Evolutionary conservation across 805 yeast species (phyloP), one percentile per base, ranked within the genome.

Genomic region (Teunomyces barrocoloradensis): DNA sequence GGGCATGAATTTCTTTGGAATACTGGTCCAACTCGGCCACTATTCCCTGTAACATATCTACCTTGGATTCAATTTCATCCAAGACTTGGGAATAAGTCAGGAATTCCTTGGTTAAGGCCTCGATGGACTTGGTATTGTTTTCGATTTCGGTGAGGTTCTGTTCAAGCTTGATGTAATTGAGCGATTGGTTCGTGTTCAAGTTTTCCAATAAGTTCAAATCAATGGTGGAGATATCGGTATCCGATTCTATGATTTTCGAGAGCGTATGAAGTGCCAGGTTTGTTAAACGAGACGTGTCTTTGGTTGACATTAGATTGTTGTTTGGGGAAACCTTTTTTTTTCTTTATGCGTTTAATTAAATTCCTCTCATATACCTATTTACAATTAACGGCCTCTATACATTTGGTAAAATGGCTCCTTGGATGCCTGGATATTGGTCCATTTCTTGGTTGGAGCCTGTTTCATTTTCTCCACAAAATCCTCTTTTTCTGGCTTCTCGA

Each of bases 361-460:
- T 28, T 12, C 34, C 15, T 32, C 21, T 18, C 20, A 18, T 18
- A 42, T 33, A 18, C 18, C 27, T 33, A 30, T 32, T n/a, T 15
- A 30, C 21, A 30, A 30, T 30, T 69, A 85, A 56, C 89, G 81
- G 21, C 87, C 84, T 61, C 85, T 71, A 67, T 73, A 87, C 65
- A 80, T 59, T 60, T 71, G 77, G 60, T 83, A 85, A 59, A 80
- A 36, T 7, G 83, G 73, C 32, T 64, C 63, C 54, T 75, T 76
- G 3, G 82, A 67, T 53, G 76, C 77, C 59, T 79, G 63, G 51
- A 77, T 64, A 59, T 84, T 84, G 43, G 76, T 63, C 69, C 77
- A 82, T 55, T 80, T 80, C 64, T 81, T 83, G 5, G 87, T 75
- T 25, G 97, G 96, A 45, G 75, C 74, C 47, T 70, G 67, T 49